A percentile compares a stretch with the other conserved stretches of the same genome.
These are phyloP conservation scores for Jamesozyma spencerorum DNA, from an alignment of 805 yeast genomes.

Conservation along the genomic window DNA sequence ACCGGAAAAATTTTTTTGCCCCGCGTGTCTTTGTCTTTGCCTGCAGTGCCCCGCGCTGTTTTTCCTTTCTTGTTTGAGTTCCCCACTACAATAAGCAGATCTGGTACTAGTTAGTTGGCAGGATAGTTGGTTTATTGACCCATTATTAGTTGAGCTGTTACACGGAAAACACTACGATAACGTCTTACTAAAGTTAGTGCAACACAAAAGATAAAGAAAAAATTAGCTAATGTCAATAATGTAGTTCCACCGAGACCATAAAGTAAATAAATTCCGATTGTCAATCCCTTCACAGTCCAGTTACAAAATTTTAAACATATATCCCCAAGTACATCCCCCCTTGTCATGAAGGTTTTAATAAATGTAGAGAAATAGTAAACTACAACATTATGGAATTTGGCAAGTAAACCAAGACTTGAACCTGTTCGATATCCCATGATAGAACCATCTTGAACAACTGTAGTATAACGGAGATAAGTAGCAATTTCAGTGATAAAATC, in stretches of 20 bases:
- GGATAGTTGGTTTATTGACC: no score
- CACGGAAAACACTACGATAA: constrained; percentile 18
- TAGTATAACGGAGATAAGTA: constrained; percentile 16
- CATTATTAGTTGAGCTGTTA: constrained; percentile 2
- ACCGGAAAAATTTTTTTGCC: no score
- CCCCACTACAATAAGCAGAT: no score
- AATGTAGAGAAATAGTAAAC: constrained; percentile 22
- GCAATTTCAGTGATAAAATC: constrained; percentile 24
- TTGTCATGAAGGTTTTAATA: constrained; percentile 4
- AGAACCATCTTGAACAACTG: constrained; percentile 4
- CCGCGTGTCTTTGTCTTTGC: no score
- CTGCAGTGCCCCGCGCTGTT: no score
- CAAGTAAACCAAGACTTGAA: constrained; percentile 17
- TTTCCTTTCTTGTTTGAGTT: no score
- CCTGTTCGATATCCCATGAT: constrained; percentile 7
- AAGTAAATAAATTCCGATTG: constrained; percentile 15
- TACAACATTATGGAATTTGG: constrained; percentile 27
- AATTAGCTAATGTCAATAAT: constrained; percentile 23
- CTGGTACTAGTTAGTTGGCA: no score
- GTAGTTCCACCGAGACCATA: constrained; percentile 26
- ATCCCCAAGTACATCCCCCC: no score
- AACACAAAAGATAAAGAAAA: constrained; percentile 27
- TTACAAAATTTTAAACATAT: constrained; percentile 9
- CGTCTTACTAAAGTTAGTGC: constrained; percentile 20
- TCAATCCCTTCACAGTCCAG: constrained; percentile 13